phyloP scores from a whole-genome alignment of 495 filamentous ascomycete species.

The Trichoderma reesei region DNA sequence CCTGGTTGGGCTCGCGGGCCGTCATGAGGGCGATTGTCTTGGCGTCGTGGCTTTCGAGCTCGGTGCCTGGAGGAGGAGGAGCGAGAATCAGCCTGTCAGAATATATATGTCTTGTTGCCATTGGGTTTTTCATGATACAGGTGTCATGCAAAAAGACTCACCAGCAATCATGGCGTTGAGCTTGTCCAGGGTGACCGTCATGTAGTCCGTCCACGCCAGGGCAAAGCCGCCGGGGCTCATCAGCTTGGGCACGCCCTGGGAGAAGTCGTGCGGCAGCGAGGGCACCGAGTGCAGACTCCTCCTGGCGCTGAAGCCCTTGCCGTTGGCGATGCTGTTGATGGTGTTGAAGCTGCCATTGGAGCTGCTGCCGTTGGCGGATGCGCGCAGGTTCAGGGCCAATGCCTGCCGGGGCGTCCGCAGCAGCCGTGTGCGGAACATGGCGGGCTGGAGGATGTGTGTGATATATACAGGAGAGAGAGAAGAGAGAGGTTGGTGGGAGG shows the following conservation, averaged over 20 bases:
- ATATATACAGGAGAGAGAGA: neutral
- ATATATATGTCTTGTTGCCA: too few relatives aligned
- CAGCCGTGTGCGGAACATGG: constrained; percentile 11
- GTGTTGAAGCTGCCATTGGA: too few relatives aligned
- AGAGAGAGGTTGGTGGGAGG: neutral
- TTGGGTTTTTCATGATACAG: neutral
- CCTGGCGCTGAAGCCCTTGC: neutral
- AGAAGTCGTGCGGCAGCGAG: constrained; percentile 44
- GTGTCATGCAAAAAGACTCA: constrained; percentile 27
- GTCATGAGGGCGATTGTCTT: constrained; percentile 64
- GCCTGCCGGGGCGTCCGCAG: constrained; percentile 3
- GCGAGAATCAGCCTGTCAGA: constrained; percentile 4
- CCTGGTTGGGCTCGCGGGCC: constrained; percentile 66
- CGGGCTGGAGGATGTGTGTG: neutral
- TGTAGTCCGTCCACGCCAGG: constrained; percentile 77
- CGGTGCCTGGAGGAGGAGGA: constrained; percentile 36
- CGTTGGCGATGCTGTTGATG: neutral
- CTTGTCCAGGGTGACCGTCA: constrained; percentile 57
- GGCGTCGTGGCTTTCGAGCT: constrained; percentile 44
- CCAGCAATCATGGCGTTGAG: constrained; percentile 66
- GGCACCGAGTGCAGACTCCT: constrained; percentile 45
- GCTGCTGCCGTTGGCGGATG: neutral
- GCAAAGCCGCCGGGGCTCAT: constrained; percentile 56
- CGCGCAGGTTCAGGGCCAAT: neutral
- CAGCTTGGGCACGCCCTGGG: constrained; percentile 57